Conservation (phyloP, 106 monocot genomes). For the Dendrobium nobile region DNA sequence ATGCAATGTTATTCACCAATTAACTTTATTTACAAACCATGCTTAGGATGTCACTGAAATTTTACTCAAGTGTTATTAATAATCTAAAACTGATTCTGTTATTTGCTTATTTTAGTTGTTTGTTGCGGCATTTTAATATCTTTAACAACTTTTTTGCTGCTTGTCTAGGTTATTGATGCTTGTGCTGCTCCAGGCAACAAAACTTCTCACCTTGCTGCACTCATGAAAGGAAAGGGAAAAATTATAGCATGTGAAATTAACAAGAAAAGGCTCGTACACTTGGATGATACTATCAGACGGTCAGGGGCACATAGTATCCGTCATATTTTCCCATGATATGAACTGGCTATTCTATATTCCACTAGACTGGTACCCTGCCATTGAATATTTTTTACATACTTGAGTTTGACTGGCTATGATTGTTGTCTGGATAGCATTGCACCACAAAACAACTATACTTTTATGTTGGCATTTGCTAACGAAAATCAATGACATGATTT, state of each 20-base stretch:
- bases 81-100: not conserved
- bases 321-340: not conserved
- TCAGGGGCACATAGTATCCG: slow-evolving; percentile 94
- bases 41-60: not conserved
- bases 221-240: slow-evolving; percentile 77
- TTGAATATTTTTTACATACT: not conserved
- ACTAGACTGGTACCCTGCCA: not conserved
- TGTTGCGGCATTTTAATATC: not conserved
- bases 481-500: not conserved
- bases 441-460: not conserved
- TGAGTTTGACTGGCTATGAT: not conserved
- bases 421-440: not conserved
- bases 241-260: slow-evolving; percentile 84
- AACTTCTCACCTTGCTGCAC: slow-evolving; percentile 86
- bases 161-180: slow-evolving; percentile 86
- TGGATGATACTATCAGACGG: slow-evolving; percentile 53
- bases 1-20: too few relatives aligned
- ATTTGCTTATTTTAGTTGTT: not conserved
- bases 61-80: not conserved
- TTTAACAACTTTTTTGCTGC: not conserved
- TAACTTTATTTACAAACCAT: not conserved
- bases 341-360: not conserved
- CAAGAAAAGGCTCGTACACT: slow-evolving; percentile 40
- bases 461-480: not conserved
- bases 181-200: slow-evolving; percentile 99